Evolutionary conservation across 805 yeast species (phyloP), one percentile per base, ranked within the genome.

Genomic region (Saturnispora gosingensis): DNA sequence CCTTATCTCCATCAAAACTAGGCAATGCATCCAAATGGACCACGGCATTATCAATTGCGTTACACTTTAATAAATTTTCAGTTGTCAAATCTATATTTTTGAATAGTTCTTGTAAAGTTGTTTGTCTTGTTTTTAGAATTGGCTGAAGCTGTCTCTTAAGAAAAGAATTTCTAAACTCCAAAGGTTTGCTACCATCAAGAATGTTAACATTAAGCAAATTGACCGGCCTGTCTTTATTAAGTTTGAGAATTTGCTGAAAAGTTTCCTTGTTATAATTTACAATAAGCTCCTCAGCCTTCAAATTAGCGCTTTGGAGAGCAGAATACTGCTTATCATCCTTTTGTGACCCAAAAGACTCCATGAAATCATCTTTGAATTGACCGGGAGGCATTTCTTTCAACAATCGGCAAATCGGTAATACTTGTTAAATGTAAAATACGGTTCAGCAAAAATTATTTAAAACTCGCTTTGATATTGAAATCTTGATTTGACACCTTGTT

Each of bases 141-240:
- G 84, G 82, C 18, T 62, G 59, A 24, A 81, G 59, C 56, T 80
- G 85, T 5, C 66, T 57, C 13, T 64, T 59, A 4, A 81, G 54
- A 59, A 80, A 81, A 0, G 65, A 34, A 49, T 71, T 70, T 36
- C 85, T 63, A 54, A 74, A 77, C 13, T 65, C 64, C 2, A 46
- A 47, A 30, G 74, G 73, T 5, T 38, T 38, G 24, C 24, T 38
- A 18, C 75, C 67, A 24, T 81, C 81, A 45, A 73, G 67, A 9
- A 81, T 63, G 53, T 76, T 77, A 9, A 78, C 74, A 38, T 70
- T 69, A 15, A 67, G 61, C 4, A 81, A 60, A 25, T 63, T 60
- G 2, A 78, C 70, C 0, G 83, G 81, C 43, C 69, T 57, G 2
- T 68, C 60, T 4, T 64, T 49, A 56, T 71, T 72, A 9, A 59